Evolutionary conservation across 768 basidiomycete species (phyloP).

Genomic region (Agrocybe praecox): DNA sequence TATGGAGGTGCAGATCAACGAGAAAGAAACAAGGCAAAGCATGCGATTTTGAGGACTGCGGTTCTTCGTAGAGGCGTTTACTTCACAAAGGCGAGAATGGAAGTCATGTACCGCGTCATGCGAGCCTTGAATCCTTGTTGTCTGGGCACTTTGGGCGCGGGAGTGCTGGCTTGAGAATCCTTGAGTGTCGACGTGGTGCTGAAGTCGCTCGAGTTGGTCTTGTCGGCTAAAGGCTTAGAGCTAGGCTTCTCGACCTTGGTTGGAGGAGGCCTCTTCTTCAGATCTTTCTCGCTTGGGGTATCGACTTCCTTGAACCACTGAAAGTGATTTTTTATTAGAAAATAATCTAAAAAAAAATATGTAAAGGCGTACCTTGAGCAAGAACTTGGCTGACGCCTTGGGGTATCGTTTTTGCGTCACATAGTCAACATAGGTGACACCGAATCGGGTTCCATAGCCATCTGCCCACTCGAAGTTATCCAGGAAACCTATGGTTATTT

Average conservation of each 20-base stretch:
- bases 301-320: conserved; percentile 46
- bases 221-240: conserved; percentile 15
- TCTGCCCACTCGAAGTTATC: conserved; percentile 84
- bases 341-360: neutral
- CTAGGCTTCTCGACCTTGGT: conserved; percentile 1
- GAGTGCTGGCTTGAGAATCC: conserved; percentile 8
- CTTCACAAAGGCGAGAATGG: conserved; percentile 26
- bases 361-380: conserved; percentile 41
- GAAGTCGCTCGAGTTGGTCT: conserved; percentile 25
- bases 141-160: conserved; percentile 11
- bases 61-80: conserved; percentile 4
- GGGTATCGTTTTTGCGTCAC: conserved; percentile 66
- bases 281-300: conserved; percentile 15
- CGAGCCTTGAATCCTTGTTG: conserved; percentile 23
- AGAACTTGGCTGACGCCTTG: conserved; percentile 61
- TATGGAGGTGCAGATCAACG: too few relatives aligned
- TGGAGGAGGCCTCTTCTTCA: conserved; percentile 8
- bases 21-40: too few relatives aligned
- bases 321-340: neutral
- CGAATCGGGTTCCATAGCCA: conserved; percentile 68
- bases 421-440: conserved; percentile 74
- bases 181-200: conserved; percentile 26
- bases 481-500: conserved; percentile 50
- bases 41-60: too few relatives aligned
- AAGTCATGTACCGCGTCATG: conserved; percentile 24